Evolutionary conservation across 208 protist genomes (phyloP).

Genomic region (Acanthamoeba lugdunensis): DNA sequence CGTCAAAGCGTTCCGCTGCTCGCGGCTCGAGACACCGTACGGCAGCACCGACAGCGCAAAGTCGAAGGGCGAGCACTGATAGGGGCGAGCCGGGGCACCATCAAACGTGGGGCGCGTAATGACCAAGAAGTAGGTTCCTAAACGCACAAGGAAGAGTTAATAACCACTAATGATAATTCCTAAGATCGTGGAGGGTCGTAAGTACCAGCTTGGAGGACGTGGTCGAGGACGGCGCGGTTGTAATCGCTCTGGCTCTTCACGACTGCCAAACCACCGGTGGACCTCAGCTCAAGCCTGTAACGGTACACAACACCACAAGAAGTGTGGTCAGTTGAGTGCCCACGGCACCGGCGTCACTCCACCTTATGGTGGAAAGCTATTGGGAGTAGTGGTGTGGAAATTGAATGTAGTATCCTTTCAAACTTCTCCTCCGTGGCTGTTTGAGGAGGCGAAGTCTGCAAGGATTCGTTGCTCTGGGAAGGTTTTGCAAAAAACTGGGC

Average conservation of each 20-base stretch:
- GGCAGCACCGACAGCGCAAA: constrained; percentile 19
- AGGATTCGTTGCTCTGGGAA: not conserved
- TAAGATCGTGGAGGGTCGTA: not conserved
- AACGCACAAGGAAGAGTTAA: too few species aligned
- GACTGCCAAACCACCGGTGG: not conserved
- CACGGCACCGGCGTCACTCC: too few species aligned
- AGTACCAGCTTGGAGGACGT: not conserved
- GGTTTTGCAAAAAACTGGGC: not conserved
- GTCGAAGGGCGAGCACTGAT: constrained; percentile 63
- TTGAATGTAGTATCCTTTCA: not conserved
- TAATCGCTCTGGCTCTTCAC: constrained; percentile 49
- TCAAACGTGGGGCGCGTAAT: constrained; percentile 47
- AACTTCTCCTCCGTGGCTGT: not conserved
- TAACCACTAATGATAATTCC: too few species aligned
- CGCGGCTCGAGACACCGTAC: not conserved
- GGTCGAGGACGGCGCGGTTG: constrained; percentile 51
- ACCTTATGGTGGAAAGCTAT: not conserved
- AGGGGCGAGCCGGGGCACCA: not conserved
- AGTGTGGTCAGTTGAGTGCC: too few species aligned
- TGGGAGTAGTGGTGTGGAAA: not conserved
- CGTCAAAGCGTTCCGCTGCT: not conserved
- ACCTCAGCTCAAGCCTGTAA: constrained; percentile 60
- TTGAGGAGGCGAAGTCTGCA: constrained; percentile 3
- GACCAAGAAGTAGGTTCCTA: not conserved
- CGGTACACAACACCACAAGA: not conserved